Base-by-base conservation (phyloP, 192 early-diverging fungal species). In the Rhizophagus sp. region DNA sequence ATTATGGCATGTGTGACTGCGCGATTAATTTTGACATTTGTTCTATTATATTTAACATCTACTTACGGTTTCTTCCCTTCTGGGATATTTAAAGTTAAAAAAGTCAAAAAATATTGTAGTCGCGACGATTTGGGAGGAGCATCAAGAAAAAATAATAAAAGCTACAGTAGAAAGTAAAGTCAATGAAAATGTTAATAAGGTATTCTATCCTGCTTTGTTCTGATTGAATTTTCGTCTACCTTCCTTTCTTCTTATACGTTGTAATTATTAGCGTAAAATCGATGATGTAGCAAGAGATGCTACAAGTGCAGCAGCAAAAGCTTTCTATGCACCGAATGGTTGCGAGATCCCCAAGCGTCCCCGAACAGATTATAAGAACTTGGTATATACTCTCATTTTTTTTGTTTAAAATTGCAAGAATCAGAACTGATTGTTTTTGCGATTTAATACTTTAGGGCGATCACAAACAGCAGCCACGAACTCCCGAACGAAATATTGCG, bases 81-180 rank as follows among this genome's bases (percentile, higher is more conserved):
- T 13, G 25, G 13, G 13, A n/a, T 5, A 0, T 76, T 90, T 8
- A 92, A 84, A 90, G 89, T 88, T 90, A 91, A 88, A 86, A 92
- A 93, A 92, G 2, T 1, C 19, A 41, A 50, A 24, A 15, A 30
- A 73, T 57, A 25, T 15, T 73, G n/a, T 57, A 2, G 12, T 1
- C 47, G 8, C 22, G 41, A 4, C 24, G 61, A 76, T 76, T 61
- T 76, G 57, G 52, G 10, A 39, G 61, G 36, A 63, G 4, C 24
- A 76, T 41, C 74, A 64, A 13, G 34, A 61, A 76, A 10, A 19
- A 44, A 33, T 76, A 64, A 0, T 62, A 39, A 17, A 36, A n/a
- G 33, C 36, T 36, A n/a, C 34, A 4, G 24, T 63, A 1, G 74
- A 76, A 62, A 76, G 27, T 24, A 76, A 63, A 10, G 41, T 76